Conservation (phyloP, 441 rosid genomes). For the Populus hybrid region DNA sequence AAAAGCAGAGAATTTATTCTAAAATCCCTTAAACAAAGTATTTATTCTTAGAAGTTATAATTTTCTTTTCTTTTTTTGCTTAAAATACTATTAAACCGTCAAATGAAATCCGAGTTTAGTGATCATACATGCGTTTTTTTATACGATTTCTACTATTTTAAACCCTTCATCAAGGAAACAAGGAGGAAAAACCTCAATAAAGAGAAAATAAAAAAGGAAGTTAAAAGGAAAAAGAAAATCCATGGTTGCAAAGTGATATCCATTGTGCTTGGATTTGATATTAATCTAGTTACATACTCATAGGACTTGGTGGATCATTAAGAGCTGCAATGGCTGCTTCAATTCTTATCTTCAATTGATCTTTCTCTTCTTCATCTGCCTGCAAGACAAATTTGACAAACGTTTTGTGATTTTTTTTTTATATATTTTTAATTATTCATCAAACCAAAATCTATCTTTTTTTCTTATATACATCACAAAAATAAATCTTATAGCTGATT, state of each 20-base stretch:
- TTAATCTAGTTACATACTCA: conserved; percentile 33
- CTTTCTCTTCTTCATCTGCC: conserved; percentile 57
- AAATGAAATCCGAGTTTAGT: not conserved
- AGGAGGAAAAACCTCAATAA: conserved; percentile 1
- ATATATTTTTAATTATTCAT: too few relatives aligned
- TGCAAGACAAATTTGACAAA: conserved; percentile 20
- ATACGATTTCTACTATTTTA: not conserved
- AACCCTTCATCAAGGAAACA: not conserved
- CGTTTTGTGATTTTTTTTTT: not conserved
- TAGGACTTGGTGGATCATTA: conserved; percentile 47
- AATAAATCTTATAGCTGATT: too few relatives aligned
- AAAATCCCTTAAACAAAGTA: too few relatives aligned
- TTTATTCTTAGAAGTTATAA: not conserved
- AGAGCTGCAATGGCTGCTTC: conserved; percentile 48
- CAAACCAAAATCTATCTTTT: too few relatives aligned
- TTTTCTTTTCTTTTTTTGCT: not conserved
- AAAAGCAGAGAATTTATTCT: not conserved
- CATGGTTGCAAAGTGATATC: not conserved
- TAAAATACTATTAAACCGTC: not conserved
- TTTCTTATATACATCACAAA: too few relatives aligned
- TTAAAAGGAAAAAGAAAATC: not conserved
- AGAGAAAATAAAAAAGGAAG: not conserved
- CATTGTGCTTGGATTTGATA: not conserved
- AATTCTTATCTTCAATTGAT: conserved; percentile 33
- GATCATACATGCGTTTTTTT: not conserved